These are phyloP conservation scores for Ceratobasidium theobromae DNA, from an alignment of 1,284 basidiomycete species.

Conservation along the genomic window DNA sequence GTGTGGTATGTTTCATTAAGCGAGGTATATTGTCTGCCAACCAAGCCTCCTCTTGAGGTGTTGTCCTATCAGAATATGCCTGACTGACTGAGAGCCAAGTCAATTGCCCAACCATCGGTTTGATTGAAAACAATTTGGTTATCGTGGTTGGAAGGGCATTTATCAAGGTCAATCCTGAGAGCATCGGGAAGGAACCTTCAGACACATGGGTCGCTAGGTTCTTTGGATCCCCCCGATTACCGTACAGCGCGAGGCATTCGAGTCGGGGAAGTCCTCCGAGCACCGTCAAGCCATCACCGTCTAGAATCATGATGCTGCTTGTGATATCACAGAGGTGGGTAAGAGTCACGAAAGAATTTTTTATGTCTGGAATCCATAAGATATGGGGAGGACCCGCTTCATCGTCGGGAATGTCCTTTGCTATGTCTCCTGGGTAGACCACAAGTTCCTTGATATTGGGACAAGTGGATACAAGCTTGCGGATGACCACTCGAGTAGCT, in stretches of 20 bases:
- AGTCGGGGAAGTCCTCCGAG: conserved; percentile 4
- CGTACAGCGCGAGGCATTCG: neutral
- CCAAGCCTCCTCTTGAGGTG: neutral
- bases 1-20: neutral
- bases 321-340: conserved; percentile 1
- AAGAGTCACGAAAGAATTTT: neutral
- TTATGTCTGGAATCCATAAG: neutral
- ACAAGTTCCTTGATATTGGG: neutral
- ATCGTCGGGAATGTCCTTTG: neutral
- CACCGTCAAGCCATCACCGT: neutral
- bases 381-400: neutral
- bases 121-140: neutral
- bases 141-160: neutral
- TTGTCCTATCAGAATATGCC: neutral
- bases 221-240: neutral
- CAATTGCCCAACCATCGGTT: neutral
- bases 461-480: neutral
- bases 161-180: neutral
- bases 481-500: neutral
- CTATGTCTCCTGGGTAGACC: neutral
- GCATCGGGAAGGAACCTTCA: neutral
- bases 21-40: neutral
- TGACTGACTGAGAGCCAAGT: neutral
- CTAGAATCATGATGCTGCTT: neutral
- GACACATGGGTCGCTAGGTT: neutral